Conservation (phyloP, 768 basidiomycete species). For the Gautieria morchelliformis region DNA sequence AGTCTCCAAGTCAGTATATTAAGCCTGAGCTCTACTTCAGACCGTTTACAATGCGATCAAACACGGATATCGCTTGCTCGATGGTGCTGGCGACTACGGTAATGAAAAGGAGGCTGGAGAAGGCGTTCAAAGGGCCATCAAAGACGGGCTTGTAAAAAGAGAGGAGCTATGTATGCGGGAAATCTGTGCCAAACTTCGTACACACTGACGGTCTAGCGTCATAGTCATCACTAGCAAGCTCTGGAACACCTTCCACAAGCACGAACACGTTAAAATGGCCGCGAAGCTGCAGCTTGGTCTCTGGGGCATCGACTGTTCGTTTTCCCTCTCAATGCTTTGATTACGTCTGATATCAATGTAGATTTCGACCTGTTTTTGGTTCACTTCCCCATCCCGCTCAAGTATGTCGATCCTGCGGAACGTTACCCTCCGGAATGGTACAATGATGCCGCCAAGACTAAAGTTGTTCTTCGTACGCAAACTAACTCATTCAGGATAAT, state of each 20-base stretch:
- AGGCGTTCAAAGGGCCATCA: constrained; percentile 68
- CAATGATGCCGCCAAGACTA: constrained; percentile 48
- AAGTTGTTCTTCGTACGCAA: constrained; percentile 50
- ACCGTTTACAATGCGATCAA: constrained; percentile 82
- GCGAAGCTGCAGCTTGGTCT: constrained; percentile 57
- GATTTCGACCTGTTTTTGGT: constrained; percentile 72
- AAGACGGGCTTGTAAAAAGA: constrained; percentile 75
- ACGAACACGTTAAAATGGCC: constrained; percentile 39
- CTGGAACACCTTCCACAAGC: constrained; percentile 84
- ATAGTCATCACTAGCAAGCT: constrained; percentile 83
- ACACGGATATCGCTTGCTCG: constrained; percentile 77
- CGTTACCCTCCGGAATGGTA: constrained; percentile 82
- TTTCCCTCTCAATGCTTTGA: constrained; percentile 13
- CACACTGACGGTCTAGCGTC: background rate
- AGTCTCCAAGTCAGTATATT: background rate
- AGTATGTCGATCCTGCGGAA: constrained; percentile 68
- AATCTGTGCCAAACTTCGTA: background rate
- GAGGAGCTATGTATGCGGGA: constrained; percentile 69
- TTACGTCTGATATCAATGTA: background rate
- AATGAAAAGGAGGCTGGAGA: constrained; percentile 83
- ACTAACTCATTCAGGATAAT: background rate
- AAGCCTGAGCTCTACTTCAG: constrained; percentile 23
- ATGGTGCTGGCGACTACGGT: constrained; percentile 80
- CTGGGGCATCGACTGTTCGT: constrained; percentile 65
- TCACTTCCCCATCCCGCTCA: constrained; percentile 78